Evolutionary conservation across 2,329 filamentous ascomycete genomes (phyloP), one percentile per base, ranked within the genome.

Genomic region (Trichophyton schoenleinii): DNA sequence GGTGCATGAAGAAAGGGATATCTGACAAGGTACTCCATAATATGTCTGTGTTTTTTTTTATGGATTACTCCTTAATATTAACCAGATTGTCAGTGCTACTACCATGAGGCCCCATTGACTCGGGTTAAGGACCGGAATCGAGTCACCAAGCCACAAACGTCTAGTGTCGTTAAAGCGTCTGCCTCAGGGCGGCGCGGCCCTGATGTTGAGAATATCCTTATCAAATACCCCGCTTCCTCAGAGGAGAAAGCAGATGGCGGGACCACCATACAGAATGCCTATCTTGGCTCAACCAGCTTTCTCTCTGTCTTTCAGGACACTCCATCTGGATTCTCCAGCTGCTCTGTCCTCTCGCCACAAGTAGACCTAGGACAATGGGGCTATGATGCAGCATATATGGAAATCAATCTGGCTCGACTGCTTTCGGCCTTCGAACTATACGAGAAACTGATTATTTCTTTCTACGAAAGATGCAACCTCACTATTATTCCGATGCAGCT

Each of bases 281-380:
- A 73, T 36, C 65, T 73, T n/a, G 71, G 71, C 8, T 71, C 71
- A 2, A 73, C 68, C 1, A 73, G 71, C 59, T 72, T 71, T 61
- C 66, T 72, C 0, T 67, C 70, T 3, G 64, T 66, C 2, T 64
- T 73, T 48, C 64, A 63, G 7, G 66, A 68, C 2, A 66, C 65
- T 57, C 52, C 52, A 9, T 63, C 64, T 13, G 68, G 67, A 20
- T 53, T 66, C 13, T 62, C 64, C n/a, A 64, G 65, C 15, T 62
- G 63, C 25, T 61, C 8, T 61, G 34, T 61, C 20, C 28, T 60
- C 42, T 57, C 58, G 8, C 28, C 61, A 20, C 57, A 60, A 25
- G 53, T 60, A 9, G 61, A 63, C 11, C 25, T 60, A 22, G 61
- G 52, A n/a, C 60, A 62, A 22, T 52, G 62, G 60, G 46, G 61